Evolutionary conservation across 75 land plant species (phyloP).

Genomic region (Sequoiadendron giganteum): DNA sequence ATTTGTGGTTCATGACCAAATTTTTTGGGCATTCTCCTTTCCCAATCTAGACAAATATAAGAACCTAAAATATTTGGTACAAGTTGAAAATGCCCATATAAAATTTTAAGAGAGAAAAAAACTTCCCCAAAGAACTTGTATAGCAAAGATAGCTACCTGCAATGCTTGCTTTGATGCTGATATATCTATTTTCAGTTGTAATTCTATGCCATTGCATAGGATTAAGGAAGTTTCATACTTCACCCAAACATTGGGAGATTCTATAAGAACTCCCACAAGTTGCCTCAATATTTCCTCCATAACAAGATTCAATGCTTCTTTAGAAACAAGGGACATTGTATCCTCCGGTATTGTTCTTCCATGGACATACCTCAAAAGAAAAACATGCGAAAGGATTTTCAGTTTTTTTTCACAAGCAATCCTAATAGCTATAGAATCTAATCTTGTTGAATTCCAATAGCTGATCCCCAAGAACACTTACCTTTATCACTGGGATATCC

Average conservation of each 20-base stretch:
- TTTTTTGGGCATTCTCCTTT: slow-evolving; percentile 22
- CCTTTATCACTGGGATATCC: too few species aligned
- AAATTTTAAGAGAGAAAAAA: slow-evolving; percentile 34
- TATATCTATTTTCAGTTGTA: neutral
- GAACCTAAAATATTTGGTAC: slow-evolving; percentile 57
- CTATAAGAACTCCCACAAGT: slow-evolving; percentile 25
- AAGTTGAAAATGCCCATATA: slow-evolving; percentile 31
- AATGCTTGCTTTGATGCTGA: slow-evolving; percentile 13
- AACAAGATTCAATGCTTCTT: slow-evolving; percentile 30
- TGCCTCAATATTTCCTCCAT: slow-evolving; percentile 43
- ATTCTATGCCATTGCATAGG: slow-evolving; percentile 10
- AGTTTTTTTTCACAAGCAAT: slow-evolving; percentile 34
- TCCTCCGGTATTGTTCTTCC: slow-evolving; percentile 39
- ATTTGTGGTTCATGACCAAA: too few species aligned
- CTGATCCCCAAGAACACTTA: too few species aligned
- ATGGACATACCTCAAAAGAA: slow-evolving; percentile 73
- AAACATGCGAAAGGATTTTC: slow-evolving; percentile 27
- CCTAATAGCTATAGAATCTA: slow-evolving; percentile 62
- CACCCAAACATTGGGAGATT: slow-evolving; percentile 50
- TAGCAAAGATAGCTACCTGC: slow-evolving; percentile 56
- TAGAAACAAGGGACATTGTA: slow-evolving; percentile 49
- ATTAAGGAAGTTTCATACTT: slow-evolving; percentile 32
- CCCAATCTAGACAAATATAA: slow-evolving; percentile 63
- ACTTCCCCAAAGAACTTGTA: slow-evolving; percentile 57
- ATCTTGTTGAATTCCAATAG: slow-evolving; percentile 65